Evolutionary conservation across 1,284 basidiomycete species (phyloP).

Genomic region (Cryptococcus floricola): DNA sequence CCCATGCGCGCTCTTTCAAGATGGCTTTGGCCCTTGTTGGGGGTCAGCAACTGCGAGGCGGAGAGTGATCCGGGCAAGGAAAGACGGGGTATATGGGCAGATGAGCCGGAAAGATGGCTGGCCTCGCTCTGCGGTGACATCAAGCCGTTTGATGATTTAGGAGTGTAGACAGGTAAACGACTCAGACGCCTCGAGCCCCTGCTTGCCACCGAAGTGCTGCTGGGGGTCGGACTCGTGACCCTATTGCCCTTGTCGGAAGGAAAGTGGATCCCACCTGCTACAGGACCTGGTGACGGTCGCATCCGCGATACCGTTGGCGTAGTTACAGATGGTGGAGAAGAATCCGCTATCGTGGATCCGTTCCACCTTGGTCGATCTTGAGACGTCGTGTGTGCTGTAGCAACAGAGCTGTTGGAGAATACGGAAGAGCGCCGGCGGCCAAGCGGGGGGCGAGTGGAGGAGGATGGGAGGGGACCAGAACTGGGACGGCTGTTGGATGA

Average conservation of each 20-base stretch:
- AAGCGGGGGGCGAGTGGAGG: not conserved
- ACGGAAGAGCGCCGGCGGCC: slow-evolving; percentile 10
- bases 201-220: slow-evolving; percentile 7
- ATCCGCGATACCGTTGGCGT: slow-evolving; percentile 1
- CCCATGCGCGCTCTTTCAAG: slow-evolving; percentile 11
- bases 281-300: slow-evolving; percentile 1
- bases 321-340: not conserved
- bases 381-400: slow-evolving; percentile 7
- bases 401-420: slow-evolving; percentile 9
- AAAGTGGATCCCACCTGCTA: not conserved
- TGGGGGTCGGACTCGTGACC: slow-evolving; percentile 24
- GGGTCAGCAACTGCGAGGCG: not conserved
- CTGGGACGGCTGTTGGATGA: slow-evolving; percentile 3
- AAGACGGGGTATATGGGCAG: too few species aligned
- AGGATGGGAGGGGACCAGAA: not conserved
- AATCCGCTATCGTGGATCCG: slow-evolving; percentile 9
- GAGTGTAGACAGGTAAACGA: slow-evolving; percentile 18
- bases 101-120: too few species aligned
- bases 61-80: too few species aligned
- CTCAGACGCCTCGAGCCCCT: slow-evolving; percentile 6
- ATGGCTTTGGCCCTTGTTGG: slow-evolving; percentile 8
- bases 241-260: not conserved
- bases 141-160: not conserved
- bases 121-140: not conserved
- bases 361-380: slow-evolving; percentile 30